A percentile compares a stretch with the other conserved stretches of the same genome.
These are phyloP conservation scores for Geotrichum candidum DNA, from an alignment of 1,139 yeast species.

Conservation along the genomic window DNA sequence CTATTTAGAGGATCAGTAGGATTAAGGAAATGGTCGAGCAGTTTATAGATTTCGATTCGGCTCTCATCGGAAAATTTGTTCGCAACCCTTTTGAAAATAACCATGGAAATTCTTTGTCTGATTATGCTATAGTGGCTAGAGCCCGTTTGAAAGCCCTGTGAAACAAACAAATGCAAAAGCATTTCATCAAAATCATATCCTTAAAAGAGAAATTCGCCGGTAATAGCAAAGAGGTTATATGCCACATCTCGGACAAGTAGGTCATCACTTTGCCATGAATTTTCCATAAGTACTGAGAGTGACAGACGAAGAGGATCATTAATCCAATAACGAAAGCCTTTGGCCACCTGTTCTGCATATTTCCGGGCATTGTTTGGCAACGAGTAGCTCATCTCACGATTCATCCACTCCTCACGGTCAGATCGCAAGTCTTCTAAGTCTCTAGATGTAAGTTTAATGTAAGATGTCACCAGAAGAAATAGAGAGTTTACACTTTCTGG, in stretches of 20 bases:
- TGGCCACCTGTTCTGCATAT: conserved; percentile 85
- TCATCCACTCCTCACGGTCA: conserved; percentile 92
- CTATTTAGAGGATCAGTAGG: conserved; percentile 49
- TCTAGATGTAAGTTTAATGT: conserved; percentile 61
- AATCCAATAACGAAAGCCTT: too few species aligned
- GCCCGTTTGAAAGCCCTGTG: conserved; percentile 45
- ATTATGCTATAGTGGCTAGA: conserved; percentile 10
- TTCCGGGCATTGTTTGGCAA: conserved; percentile 85
- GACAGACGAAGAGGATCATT: too few species aligned
- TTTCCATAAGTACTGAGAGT: conserved; percentile 57
- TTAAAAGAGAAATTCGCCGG: conserved; percentile 60
- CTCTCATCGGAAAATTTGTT: conserved; percentile 57
- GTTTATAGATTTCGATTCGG: conserved; percentile 53
- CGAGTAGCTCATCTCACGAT: conserved; percentile 67
- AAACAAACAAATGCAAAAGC: conserved; percentile 54
- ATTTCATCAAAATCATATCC: conserved; percentile 58
- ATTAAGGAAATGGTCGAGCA: conserved; percentile 46
- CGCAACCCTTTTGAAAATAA: conserved; percentile 75
- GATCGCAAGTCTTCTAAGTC: conserved; percentile 79
- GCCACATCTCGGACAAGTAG: conserved; percentile 69
- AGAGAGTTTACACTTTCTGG: conserved; percentile 50
- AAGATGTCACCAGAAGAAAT: conserved; percentile 63
- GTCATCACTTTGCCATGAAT: conserved; percentile 43
- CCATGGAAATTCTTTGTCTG: conserved; percentile 67
- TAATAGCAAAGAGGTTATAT: conserved; percentile 72